A percentile compares a stretch with the other conserved stretches of the same genome.
Conservation (phyloP, 495 filamentous ascomycete species). For the Halenospora varia region DNA sequence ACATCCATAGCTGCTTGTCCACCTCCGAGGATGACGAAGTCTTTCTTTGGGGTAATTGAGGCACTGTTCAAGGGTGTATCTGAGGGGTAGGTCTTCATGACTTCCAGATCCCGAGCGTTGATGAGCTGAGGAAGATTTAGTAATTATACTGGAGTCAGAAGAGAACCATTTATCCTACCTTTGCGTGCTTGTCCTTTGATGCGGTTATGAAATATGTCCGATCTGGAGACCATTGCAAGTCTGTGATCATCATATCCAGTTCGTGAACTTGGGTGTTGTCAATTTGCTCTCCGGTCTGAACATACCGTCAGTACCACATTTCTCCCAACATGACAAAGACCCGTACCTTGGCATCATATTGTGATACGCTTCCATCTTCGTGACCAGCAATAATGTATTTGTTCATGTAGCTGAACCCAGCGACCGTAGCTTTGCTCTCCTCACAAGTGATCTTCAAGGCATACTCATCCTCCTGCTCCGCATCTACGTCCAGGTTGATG, state of each 20-base stretch:
- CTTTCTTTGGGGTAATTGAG: slow-evolving; percentile 87
- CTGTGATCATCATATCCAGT: slow-evolving; percentile 76
- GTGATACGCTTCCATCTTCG: slow-evolving; percentile 90
- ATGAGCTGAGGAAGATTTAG: slow-evolving; percentile 53
- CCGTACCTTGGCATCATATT: slow-evolving; percentile 88
- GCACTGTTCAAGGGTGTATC: slow-evolving; percentile 98
- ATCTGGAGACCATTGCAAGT: slow-evolving; percentile 91
- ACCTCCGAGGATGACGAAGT: slow-evolving; percentile 95
- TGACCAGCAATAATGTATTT: slow-evolving; percentile 97
- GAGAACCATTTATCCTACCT: slow-evolving; percentile 49
- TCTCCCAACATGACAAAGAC: neutral
- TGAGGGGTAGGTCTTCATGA: slow-evolving; percentile 85
- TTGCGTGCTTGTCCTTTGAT: slow-evolving; percentile 95
- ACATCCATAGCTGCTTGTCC: slow-evolving; percentile 99
- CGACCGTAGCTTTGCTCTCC: slow-evolving; percentile 94
- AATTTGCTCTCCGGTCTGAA: slow-evolving; percentile 69
- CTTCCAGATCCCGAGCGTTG: slow-evolving; percentile 75
- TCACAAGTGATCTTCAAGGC: slow-evolving; percentile 80
- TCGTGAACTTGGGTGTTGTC: slow-evolving; percentile 80
- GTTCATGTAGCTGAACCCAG: slow-evolving; percentile 86
- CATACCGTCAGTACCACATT: neutral
- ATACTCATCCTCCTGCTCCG: slow-evolving; percentile 80
- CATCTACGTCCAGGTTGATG: slow-evolving; percentile 72
- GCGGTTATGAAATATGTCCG: slow-evolving; percentile 97
- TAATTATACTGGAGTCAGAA: neutral